Conservation (phyloP, 345 rosid genomes). For the Eucalyptus globulus region DNA sequence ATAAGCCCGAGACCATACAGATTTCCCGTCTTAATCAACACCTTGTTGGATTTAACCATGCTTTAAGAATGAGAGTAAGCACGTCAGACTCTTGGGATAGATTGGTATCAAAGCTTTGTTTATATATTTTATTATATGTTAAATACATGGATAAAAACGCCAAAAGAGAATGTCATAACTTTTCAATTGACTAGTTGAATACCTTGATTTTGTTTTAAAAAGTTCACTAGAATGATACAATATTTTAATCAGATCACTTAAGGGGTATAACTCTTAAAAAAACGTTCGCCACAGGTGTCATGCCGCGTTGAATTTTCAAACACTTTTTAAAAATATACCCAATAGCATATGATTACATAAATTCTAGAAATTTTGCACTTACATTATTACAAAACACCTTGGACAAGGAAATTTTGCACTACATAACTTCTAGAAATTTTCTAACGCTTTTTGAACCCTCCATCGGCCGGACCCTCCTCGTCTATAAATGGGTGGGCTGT, state of each 20-base stretch:
- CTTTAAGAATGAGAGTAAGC: not conserved
- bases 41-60: not conserved
- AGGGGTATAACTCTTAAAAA: not conserved
- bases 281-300: fast-evolving
- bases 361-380: not conserved
- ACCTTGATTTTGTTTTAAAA: not conserved
- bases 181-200: not conserved
- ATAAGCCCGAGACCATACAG: not conserved
- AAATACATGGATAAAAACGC: not conserved
- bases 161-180: not conserved
- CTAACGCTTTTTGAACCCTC: no score
- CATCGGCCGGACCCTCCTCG: no score
- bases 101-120: not conserved
- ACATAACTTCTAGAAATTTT: no score
- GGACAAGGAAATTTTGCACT: not conserved
- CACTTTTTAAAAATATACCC: not conserved
- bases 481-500: no score
- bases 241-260: not conserved
- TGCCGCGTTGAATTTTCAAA: not conserved
- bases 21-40: not conserved
- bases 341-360: not conserved
- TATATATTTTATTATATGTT: not conserved
- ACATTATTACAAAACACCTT: not conserved
- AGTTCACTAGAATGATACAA: not conserved
- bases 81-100: not conserved